Base-by-base conservation (phyloP, 352 stramenopile genomes). In the Pseudoperonospora humuli region DNA sequence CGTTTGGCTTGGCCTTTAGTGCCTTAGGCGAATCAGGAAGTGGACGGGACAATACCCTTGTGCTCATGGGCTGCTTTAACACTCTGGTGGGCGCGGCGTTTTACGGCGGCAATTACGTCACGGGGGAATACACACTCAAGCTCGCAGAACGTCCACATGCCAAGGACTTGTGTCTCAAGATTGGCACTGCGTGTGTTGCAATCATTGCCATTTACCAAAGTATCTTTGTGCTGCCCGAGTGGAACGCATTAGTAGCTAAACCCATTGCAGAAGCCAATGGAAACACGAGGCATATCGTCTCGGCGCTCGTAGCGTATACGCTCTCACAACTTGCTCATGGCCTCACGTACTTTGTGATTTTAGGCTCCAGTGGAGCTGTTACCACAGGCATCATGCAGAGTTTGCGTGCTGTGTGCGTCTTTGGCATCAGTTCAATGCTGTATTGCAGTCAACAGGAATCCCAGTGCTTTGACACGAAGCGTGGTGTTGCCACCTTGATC, bases 371-470 rank as follows among this genome's bases (percentile, higher is more conserved):
- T 38, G 80, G 80, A 18, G 80, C 80, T 4, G 77, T 93, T 29
- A 93, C 80, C 2, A 90, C 81, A 1, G 81, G 77, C 18, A 90
- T 93, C 56, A 89, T 93, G 76, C 81, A 93, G 65, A 90, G 77
- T 32, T 66, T 93, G 41, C 81, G 81, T 28, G 81, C 81, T 9
- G 81, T 93, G 39, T 90, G 81, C 44, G 81, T 93, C 15, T 93
- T 93, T 45, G 53, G 57, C 17, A 73, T 93, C 57, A 90, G 77
- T 47, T 93, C 81, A 35, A 39, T 89, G 45, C 54, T 93, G 27
- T 93, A 86, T 55, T 93, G 81, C 66, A 74, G 63, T 50, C 66
- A 79, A 39, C 81, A 93, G 61, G 77, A 93, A 49, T 90, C 77
- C 21, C 78, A 93, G 41, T 93, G 81, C 54, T 93, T 89, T 42